Percentiles rank a stretch among this genome's conserved stretches.
Evolutionary conservation across 257 asterid species (phyloP).

Genomic region (Leonotis leonurus): DNA sequence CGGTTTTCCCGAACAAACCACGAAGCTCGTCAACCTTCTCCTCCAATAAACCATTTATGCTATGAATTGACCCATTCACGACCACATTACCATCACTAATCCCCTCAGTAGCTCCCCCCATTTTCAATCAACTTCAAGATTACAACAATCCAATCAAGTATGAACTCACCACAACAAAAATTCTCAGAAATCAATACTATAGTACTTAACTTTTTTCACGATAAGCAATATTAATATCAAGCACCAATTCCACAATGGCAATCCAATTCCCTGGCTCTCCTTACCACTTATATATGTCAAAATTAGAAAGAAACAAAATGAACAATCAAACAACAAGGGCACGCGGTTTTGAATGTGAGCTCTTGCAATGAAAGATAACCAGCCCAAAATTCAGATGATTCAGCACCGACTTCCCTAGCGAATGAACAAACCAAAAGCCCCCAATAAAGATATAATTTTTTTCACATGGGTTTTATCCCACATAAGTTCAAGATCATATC

Average conservation of each 20-base stretch:
- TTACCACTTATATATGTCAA: background rate
- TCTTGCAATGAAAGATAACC: slow-evolving; percentile 12
- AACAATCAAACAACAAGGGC: slow-evolving; percentile 18
- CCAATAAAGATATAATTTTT: slow-evolving; percentile 1
- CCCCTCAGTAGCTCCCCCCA: slow-evolving; percentile 45
- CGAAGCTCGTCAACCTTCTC: slow-evolving; percentile 74
- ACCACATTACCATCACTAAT: slow-evolving; percentile 20
- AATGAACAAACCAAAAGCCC: slow-evolving; percentile 11
- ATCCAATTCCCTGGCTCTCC: background rate
- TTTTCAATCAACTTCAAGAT: slow-evolving; percentile 23
- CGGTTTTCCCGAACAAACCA: slow-evolving; percentile 45
- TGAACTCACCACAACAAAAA: background rate
- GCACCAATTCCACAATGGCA: slow-evolving; percentile 5
- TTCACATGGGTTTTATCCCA: slow-evolving; percentile 20
- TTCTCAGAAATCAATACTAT: background rate
- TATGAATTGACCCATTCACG: slow-evolving; percentile 40
- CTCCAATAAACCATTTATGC: slow-evolving; percentile 39
- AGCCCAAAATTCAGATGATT: slow-evolving; percentile 1
- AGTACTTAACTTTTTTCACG: background rate
- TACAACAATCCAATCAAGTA: slow-evolving; percentile 5
- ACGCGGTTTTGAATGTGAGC: slow-evolving; percentile 5
- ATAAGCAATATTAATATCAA: slow-evolving; percentile 11
- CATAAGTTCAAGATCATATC: slow-evolving; percentile 17
- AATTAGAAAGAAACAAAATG: slow-evolving; percentile 1
- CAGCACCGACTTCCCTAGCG: slow-evolving; percentile 19